phyloP scores from a whole-genome alignment of 352 stramenopile species.

The Globisporangium megalacanthum region DNA sequence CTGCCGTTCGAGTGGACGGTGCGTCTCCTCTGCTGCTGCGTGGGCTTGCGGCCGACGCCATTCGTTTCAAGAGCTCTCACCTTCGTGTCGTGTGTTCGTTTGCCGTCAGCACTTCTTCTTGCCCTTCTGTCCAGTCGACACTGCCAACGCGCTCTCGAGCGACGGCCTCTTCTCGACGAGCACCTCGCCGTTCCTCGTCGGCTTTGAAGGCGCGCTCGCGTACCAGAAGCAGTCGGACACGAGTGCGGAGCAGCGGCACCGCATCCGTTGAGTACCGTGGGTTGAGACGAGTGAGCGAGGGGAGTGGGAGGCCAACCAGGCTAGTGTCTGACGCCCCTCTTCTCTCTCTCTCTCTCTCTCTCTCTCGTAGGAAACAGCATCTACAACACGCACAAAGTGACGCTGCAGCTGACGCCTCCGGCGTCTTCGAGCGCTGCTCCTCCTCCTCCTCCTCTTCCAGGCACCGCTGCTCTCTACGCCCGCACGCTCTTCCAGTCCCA shows the following conservation, averaged over 20 bases:
- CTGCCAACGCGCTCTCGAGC: slow-evolving; percentile 24
- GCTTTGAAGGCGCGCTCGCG: slow-evolving; percentile 38
- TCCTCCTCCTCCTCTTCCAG: too few species aligned
- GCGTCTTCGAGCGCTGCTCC: background rate
- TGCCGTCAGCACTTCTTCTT: slow-evolving; percentile 42
- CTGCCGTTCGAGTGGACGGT: slow-evolving; percentile 59
- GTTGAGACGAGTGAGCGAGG: too few species aligned
- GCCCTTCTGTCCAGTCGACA: slow-evolving; percentile 41
- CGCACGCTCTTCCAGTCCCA: slow-evolving; percentile 37
- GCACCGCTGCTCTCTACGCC: slow-evolving; percentile 19
- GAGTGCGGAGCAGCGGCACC: slow-evolving; percentile 38
- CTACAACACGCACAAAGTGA: slow-evolving; percentile 59
- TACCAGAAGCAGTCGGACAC: slow-evolving; percentile 46
- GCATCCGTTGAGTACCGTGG: slow-evolving; percentile 32
- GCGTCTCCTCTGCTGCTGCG: background rate
- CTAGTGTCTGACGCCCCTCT: too few species aligned
- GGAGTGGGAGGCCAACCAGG: too few species aligned
- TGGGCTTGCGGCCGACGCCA: background rate
- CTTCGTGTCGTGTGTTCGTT: background rate
- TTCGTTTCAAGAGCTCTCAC: background rate
- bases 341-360: slow-evolving; percentile 1
- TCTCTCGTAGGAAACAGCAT: slow-evolving; percentile 51
- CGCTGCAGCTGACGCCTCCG: slow-evolving; percentile 29
- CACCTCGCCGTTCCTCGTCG: slow-evolving; percentile 40
- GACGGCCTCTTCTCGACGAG: slow-evolving; percentile 29